A percentile compares a stretch with the other conserved stretches of the same genome.
Evolutionary conservation across 2,329 filamentous ascomycete species (phyloP).

Genomic region (Dactylellina haptotyla): DNA sequence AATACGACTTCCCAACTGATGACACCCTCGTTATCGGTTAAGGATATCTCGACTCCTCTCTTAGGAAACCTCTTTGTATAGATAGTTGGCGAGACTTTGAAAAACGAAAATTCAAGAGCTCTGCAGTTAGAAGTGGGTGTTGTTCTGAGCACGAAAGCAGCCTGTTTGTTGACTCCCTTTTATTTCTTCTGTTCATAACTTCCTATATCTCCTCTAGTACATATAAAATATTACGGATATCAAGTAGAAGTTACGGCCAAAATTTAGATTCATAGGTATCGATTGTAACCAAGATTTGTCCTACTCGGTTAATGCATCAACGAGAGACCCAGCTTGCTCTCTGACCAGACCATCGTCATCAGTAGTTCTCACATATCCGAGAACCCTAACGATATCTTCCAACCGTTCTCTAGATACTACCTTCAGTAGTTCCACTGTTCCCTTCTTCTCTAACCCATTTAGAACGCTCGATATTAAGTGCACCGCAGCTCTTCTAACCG

Average conservation of each 20-base stretch:
- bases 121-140: constrained; percentile 36
- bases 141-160: constrained; percentile 14
- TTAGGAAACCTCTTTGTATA: constrained; percentile 28
- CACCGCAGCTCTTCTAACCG: constrained; percentile 74
- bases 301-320: constrained; percentile 63
- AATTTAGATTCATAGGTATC: too few species aligned
- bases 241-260: constrained; percentile 22
- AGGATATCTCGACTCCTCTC: constrained; percentile 58
- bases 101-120: constrained; percentile 14
- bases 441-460: constrained; percentile 67
- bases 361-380: constrained; percentile 72
- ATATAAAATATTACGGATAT: constrained; percentile 38
- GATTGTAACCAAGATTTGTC: too few species aligned
- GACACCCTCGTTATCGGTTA: constrained; percentile 92
- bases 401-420: constrained; percentile 53
- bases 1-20: constrained; percentile 93
- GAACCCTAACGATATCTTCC: constrained; percentile 70
- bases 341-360: constrained; percentile 76
- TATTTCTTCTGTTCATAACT: constrained; percentile 47
- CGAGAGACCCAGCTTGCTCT: constrained; percentile 73
- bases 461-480: constrained; percentile 72
- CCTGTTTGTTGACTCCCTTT: constrained; percentile 12
- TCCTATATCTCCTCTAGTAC: constrained; percentile 53
- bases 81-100: constrained; percentile 44
- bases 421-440: constrained; percentile 60